Evolutionary conservation across 257 asterid genomes (phyloP), one percentile per base, ranked within the genome.

Genomic region (Salvia hispanica): DNA sequence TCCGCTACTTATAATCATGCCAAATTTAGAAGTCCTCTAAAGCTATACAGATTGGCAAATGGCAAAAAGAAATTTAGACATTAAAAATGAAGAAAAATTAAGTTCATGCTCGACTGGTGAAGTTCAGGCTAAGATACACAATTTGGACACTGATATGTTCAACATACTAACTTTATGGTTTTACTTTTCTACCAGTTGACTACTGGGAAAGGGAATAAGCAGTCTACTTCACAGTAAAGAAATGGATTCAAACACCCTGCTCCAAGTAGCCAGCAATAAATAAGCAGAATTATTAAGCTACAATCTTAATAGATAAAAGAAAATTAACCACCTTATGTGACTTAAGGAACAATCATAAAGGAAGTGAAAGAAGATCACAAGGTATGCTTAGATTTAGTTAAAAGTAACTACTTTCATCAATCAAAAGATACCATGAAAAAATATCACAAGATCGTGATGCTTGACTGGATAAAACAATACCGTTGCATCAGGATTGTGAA

Each of bases 401-500:
- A 21, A 16, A 66, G 69, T 50, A 7, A 55, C 40, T 11, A 57
- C 34, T 54, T 58, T 46, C 69, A 67, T 11, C 67, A 58, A 58
- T 64, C 45, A 70, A 39, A 25, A 61, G 21, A 61, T 6, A 64
- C 11, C 56, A 43, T 16, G 69, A 48, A 59, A 31, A 59, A 2
- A 36, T 72, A 8, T n/a, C 18, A 59, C 40, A 51, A 28, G 74
- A 70, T 15, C 66, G 31, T 37, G 64, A 39, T 61, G 67, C 16
- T 69, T 70, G 76, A 79, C 66, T 58, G 62, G 62, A 33, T 45
- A 43, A 68, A 71, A 70, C 6, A 15, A 70, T 91, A 94, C 97
- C 90, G 97, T 91, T 34, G 96, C 97, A 72, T 94, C 96, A 31
- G 99, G 97, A 79, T 94, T 88, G 79, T 76, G 97, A 82, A 94